These are phyloP conservation scores for Fusarium xyrophilum DNA, from an alignment of 2,329 filamentous ascomycete species.

Conservation along the genomic window DNA sequence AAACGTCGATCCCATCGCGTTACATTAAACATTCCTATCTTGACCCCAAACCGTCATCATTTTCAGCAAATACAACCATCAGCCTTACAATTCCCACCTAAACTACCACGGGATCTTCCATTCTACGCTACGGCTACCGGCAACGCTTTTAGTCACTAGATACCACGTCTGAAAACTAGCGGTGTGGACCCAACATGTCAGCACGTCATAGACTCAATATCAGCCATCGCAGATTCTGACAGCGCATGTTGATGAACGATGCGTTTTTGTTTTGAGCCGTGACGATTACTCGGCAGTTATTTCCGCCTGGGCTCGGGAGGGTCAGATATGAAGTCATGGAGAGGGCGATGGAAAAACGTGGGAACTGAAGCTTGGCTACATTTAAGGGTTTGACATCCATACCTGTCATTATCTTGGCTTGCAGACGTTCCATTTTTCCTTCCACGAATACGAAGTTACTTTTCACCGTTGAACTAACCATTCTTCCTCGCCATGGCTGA, in stretches of 20 bases:
- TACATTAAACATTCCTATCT: neutral
- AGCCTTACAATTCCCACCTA: neutral
- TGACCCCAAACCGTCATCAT: neutral
- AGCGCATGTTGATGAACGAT: neutral
- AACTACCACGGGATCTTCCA: neutral
- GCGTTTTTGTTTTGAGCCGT: neutral
- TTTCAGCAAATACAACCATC: neutral
- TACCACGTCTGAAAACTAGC: neutral
- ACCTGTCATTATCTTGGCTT: neutral
- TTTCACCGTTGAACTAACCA: neutral
- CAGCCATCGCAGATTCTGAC: neutral
- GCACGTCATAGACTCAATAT: slow-evolving; percentile 16
- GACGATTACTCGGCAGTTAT: slow-evolving; percentile 19
- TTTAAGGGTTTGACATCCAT: neutral
- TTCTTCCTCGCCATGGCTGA: slow-evolving; percentile 15
- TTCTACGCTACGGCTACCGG: slow-evolving; percentile 5
- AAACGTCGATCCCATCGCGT: neutral
- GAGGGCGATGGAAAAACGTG: neutral
- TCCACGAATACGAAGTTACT: neutral
- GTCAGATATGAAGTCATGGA: slow-evolving; percentile 16
- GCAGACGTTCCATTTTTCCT: neutral
- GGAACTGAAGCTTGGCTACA: neutral
- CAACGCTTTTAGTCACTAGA: neutral
- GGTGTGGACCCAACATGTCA: slow-evolving; percentile 5
- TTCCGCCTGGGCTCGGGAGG: neutral